phyloP scores from a whole-genome alignment of 805 yeast genomes.

The Monosporozyma aerobia region DNA sequence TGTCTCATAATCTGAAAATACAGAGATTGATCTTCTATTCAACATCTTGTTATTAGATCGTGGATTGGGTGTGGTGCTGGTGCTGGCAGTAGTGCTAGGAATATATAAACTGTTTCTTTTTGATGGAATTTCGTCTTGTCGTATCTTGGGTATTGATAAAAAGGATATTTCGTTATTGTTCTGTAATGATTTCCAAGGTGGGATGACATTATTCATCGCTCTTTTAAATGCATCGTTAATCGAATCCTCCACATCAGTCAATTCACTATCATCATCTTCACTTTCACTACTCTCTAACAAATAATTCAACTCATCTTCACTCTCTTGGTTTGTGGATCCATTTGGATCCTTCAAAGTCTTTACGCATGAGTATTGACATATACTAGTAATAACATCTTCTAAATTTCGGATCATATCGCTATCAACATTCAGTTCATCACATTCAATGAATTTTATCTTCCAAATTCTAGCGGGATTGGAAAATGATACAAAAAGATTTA shows the following conservation, averaged over 20 bases:
- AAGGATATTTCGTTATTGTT: background rate
- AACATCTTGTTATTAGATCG: background rate
- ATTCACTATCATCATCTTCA: conserved; percentile 7
- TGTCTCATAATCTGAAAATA: conserved; percentile 10
- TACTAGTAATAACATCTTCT: conserved; percentile 25
- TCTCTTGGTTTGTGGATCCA: background rate
- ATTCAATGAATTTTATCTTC: conserved; percentile 36
- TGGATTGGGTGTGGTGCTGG: background rate
- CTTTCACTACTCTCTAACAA: conserved; percentile 10
- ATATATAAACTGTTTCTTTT: conserved; percentile 6
- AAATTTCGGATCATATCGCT: conserved; percentile 12
- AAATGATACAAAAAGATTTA: conserved; percentile 47
- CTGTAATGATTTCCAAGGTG: conserved; percentile 2
- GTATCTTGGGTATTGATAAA: background rate
- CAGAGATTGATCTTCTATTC: conserved; percentile 8
- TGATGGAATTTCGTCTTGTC: background rate
- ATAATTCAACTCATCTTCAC: conserved; percentile 15
- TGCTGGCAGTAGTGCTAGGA: background rate
- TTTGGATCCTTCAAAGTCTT: background rate
- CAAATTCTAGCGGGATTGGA: conserved; percentile 72
- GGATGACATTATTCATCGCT: conserved; percentile 13
- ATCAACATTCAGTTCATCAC: conserved; percentile 7
- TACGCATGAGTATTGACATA: conserved; percentile 12
- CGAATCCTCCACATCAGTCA: conserved; percentile 3
- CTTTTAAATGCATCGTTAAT: conserved; percentile 15